Evolutionary conservation across 2,329 filamentous ascomycete genomes (phyloP), one percentile per base, ranked within the genome.

Genomic region (Aureobasidium sp.): DNA sequence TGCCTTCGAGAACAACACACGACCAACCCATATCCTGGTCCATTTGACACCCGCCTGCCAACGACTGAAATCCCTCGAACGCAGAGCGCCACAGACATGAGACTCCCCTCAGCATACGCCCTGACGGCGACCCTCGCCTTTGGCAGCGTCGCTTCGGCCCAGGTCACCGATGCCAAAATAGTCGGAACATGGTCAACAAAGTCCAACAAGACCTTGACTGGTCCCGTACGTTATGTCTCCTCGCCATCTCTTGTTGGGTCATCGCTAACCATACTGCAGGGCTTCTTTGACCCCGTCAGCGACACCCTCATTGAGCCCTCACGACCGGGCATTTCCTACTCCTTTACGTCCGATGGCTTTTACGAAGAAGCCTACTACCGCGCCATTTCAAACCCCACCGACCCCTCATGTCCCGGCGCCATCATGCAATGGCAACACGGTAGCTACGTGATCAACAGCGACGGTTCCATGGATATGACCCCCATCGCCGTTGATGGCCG

Each of bases 381-480:
- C 65, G 86, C 86, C 10, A 74, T 89, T 68, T 75, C 87, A 52
- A 89, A 90, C 70, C 61, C 53, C 21, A 27, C 61, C 62, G 36
- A 44, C 41, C 87, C 87, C 32, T 73, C 76, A 63, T 90, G 87
- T 67, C 83, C 86, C 1, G 78, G 79, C 59, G 85, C 82, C 9
- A 81, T 89, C 52, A 83, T 90, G 77, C 86, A 89, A 74, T 90
- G 84, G 80, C 87, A 90, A 70, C 87, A 90, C 70, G 87, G 87
- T 45, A 83, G 73, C 60, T 88, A 83, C 70, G 75, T 76, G 5
- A 75, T 84, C 66, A 75, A 79, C 47, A 67, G 75, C 25, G 82
- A 88, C 68, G 84, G 85, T 45, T 84, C 82, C 5, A 73, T 90
- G 29, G 72, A 73, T 6, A 74, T 89, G 54, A 79, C 74, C 6